Evolutionary conservation across 768 basidiomycete genomes (phyloP).

Genomic region (Lentinula lateritia): DNA sequence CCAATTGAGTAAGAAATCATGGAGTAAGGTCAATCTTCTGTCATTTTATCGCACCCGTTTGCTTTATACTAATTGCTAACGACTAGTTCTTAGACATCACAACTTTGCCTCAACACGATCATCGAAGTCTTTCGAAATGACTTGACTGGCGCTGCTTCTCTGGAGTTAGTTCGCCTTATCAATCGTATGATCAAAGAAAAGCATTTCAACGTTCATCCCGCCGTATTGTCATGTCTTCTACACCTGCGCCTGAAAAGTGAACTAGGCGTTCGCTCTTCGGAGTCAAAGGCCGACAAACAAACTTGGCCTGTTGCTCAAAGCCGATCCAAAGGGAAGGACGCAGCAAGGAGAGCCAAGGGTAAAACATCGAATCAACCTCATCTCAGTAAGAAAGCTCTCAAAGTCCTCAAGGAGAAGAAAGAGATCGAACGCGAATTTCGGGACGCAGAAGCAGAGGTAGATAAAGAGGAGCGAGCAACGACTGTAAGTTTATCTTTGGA

Average conservation of each 20-base stretch:
- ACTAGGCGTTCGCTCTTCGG: conserved; percentile 73
- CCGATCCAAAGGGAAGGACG: conserved; percentile 38
- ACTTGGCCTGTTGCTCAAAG: conserved; percentile 22
- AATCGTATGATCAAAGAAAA: conserved; percentile 96
- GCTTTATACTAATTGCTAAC: background rate
- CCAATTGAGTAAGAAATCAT: conserved; percentile 76
- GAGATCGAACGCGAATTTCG: conserved; percentile 89
- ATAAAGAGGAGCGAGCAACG: conserved; percentile 81
- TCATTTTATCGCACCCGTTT: conserved; percentile 5
- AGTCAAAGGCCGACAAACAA: conserved; percentile 57
- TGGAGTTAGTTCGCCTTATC: conserved; percentile 84
- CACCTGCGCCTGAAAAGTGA: conserved; percentile 86
- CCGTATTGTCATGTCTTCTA: conserved; percentile 79
- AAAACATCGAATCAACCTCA: conserved; percentile 62
- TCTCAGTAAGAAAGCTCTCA: conserved; percentile 89
- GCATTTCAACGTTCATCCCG: conserved; percentile 84
- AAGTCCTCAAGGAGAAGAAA: conserved; percentile 80
- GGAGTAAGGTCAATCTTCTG: conserved; percentile 69
- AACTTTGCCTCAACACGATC: conserved; percentile 78
- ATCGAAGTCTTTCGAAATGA: conserved; percentile 82
- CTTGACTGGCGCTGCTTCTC: conserved; percentile 71
- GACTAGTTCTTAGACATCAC: conserved; percentile 57
- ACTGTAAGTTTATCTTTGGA: conserved; percentile 49
- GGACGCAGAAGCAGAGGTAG: conserved; percentile 91
- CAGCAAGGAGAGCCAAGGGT: conserved; percentile 42